Evolutionary conservation across 1,284 basidiomycete genomes (phyloP).

Genomic region (Stygiomarasmius scandens): DNA sequence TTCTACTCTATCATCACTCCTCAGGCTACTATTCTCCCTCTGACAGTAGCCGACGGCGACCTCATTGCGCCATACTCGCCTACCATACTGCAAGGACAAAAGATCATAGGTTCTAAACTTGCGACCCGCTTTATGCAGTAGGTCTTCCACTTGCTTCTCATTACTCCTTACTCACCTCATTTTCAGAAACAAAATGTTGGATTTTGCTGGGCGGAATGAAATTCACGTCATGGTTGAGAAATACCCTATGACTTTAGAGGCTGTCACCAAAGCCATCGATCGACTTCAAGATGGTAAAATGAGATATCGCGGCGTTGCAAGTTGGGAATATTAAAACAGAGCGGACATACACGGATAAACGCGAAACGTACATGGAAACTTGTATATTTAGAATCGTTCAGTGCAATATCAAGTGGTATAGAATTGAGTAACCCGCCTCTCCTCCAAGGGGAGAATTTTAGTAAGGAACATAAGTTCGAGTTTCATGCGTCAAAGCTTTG

Average conservation of each 20-base stretch:
- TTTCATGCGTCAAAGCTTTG: too few relatives aligned
- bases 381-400: too few relatives aligned
- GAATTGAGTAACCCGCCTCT: too few relatives aligned
- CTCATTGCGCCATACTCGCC: constrained; percentile 6
- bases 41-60: constrained; percentile 5
- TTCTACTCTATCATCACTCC: constrained; percentile 9
- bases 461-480: too few relatives aligned
- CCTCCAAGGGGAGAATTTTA: too few relatives aligned
- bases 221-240: constrained; percentile 23
- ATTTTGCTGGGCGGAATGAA: constrained; percentile 21
- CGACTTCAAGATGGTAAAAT: constrained; percentile 24
- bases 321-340: constrained; percentile 9
- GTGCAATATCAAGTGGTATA: too few relatives aligned
- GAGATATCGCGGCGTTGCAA: constrained; percentile 27
- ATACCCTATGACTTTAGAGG: constrained; percentile 24
- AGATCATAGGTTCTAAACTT: constrained; percentile 18
- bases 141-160: background rate
- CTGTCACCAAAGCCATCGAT: constrained; percentile 22
- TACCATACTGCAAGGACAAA: constrained; percentile 6
- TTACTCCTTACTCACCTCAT: background rate
- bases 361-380: too few relatives aligned
- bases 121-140: constrained; percentile 15
- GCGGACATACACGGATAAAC: too few relatives aligned
- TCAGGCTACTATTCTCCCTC: constrained; percentile 10
- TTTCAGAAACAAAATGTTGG: constrained; percentile 23